Conservation (phyloP, 2,329 filamentous ascomycete genomes). For the Beauveria rudraprayagi region DNA sequence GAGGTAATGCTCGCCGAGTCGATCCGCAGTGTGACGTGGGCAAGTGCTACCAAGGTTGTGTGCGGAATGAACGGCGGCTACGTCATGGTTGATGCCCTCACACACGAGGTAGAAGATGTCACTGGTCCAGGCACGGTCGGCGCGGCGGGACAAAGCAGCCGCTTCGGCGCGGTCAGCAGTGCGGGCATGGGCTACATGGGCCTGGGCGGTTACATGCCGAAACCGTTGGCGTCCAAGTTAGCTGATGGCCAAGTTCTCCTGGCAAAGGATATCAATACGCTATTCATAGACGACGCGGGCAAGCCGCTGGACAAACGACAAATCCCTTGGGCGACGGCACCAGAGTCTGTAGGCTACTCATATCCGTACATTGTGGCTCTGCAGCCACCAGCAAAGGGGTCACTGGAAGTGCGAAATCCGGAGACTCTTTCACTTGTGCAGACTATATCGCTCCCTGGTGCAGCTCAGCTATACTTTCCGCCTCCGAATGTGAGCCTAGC, state of each 20-base stretch:
- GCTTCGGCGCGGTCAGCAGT: slow-evolving; percentile 75
- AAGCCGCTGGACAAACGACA: slow-evolving; percentile 76
- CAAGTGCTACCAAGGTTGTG: slow-evolving; percentile 74
- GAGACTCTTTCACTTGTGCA: slow-evolving; percentile 86
- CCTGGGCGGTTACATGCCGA: slow-evolving; percentile 83
- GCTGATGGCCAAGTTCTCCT: slow-evolving; percentile 78
- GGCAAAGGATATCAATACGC: slow-evolving; percentile 95
- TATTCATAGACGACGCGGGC: slow-evolving; percentile 81
- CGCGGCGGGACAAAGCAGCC: slow-evolving; percentile 53
- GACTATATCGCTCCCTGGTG: slow-evolving; percentile 71
- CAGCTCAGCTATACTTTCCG: slow-evolving; percentile 80
- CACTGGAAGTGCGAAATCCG: slow-evolving; percentile 84
- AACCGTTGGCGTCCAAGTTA: slow-evolving; percentile 76
- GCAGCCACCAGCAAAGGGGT: slow-evolving; percentile 74
- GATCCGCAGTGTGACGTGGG: slow-evolving; percentile 87
- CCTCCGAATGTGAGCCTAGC: slow-evolving; percentile 90
- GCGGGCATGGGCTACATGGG: slow-evolving; percentile 96
- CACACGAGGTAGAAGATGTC: slow-evolving; percentile 67
- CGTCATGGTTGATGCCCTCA: slow-evolving; percentile 76
- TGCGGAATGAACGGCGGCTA: slow-evolving; percentile 90
- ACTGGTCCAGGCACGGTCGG: slow-evolving; percentile 66
- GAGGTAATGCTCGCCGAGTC: slow-evolving; percentile 77
- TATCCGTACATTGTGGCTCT: slow-evolving; percentile 92
- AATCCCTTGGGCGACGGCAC: slow-evolving; percentile 84
- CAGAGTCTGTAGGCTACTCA: slow-evolving; percentile 88